phyloP scores from a whole-genome alignment of 169 alveolate species.

The Plasmodium ovale region DNA sequence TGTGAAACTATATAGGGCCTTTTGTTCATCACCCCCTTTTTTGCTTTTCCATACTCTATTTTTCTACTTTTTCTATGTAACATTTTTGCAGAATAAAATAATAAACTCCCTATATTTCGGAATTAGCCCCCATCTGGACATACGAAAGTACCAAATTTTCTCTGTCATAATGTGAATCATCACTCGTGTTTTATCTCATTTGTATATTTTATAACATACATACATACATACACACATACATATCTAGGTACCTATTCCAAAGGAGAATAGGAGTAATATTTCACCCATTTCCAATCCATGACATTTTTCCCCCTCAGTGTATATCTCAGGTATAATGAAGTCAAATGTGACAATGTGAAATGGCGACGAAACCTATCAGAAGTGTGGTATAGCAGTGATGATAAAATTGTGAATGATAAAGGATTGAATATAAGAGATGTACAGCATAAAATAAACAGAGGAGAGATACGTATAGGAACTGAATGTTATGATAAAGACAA shows the following conservation, averaged over 20 bases:
- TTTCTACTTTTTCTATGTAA: neutral
- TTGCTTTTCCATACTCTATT: neutral
- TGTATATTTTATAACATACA: too few relatives aligned
- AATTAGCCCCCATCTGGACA: conserved; percentile 8
- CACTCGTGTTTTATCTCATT: neutral
- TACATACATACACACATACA: too few relatives aligned
- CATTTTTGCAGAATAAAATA: conserved; percentile 4
- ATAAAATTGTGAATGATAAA: neutral
- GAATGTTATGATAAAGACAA: neutral
- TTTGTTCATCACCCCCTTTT: too few relatives aligned
- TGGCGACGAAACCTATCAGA: conserved; percentile 23
- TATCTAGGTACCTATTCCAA: too few relatives aligned
- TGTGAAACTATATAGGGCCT: neutral
- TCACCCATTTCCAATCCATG: neutral
- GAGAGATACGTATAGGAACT: conserved; percentile 2
- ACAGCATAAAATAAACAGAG: conserved; percentile 19
- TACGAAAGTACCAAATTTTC: neutral
- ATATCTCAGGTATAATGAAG: neutral
- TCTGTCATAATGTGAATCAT: neutral
- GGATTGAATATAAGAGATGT: conserved; percentile 16
- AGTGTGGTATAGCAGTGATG: neutral
- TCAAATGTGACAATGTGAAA: neutral
- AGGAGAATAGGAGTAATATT: too few relatives aligned
- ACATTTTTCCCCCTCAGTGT: neutral
- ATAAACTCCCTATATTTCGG: neutral